Base-by-base conservation (phyloP, 1,284 basidiomycete species). In the Apiotrichum mycotoxinovorans region DNA sequence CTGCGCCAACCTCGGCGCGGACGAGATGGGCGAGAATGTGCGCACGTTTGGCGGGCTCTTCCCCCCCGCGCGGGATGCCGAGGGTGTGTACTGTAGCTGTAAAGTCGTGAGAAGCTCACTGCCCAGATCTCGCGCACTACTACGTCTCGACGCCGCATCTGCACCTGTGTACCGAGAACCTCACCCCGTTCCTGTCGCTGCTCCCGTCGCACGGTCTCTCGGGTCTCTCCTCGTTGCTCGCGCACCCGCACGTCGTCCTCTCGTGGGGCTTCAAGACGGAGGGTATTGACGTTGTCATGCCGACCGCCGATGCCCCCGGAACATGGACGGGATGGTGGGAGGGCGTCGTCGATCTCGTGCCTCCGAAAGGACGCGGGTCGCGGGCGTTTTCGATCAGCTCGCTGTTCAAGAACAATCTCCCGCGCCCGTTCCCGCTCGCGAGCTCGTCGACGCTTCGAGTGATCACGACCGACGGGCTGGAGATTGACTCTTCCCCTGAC, bases 121-220 rank as follows among this genome's bases (percentile, higher is more conserved):
- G 3, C 8, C 0, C 50, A 73, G 72, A 66, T 42, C 53, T 67
- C 2, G 67, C 67, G 0, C 71, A 68, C 43, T 68, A 63, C 57
- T 82, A 82, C 78, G 77, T 80, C 20, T 72, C 77, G 47, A 88
- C 92, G 65, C 89, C 87, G 0, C 84, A 85, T 20, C 82, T 89
- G 85, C 9, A 87, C 61, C 88, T 96, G 18, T 98, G 95, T 72
- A 98, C 95, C 2, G 96, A 98, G 72, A 98, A 98, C 73, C 79
- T 98, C 8, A 95, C 94, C 0, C 95, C 96, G 0, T 94, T 98
- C 76, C 82, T 98, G 55, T 92, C 94, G 69, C 85, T 98, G 8
- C 80, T 98, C 2, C 95, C 96, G 0, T 98, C 94, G 81, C 91
- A 95, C 72, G 85, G 88, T 2, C 79, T 83, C n/a, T 91, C 91